phyloP scores from a whole-genome alignment of 2,329 filamentous ascomycete species.

The Verticillium longisporum region DNA sequence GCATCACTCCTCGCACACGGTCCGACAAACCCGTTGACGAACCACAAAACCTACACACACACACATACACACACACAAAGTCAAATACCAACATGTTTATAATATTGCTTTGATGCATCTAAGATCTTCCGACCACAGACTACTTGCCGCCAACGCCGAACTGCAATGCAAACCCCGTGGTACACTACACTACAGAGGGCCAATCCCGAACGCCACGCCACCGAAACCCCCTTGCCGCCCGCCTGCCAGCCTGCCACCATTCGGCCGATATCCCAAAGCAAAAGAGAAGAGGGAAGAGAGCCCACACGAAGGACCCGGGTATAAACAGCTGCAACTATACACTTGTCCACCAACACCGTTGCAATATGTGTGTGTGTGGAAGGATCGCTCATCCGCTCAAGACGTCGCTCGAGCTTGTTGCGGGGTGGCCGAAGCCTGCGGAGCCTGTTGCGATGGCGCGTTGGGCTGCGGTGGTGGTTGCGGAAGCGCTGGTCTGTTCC shows the following conservation, averaged over 20 bases:
- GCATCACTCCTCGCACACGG: too few species aligned
- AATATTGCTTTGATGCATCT: slow-evolving; percentile 1
- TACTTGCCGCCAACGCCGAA: background rate
- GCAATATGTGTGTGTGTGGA: background rate
- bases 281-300: background rate
- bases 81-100: background rate
- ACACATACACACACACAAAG: background rate
- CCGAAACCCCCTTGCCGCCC: background rate
- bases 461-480: slow-evolving; percentile 11
- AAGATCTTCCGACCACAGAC: background rate
- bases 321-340: slow-evolving; percentile 2
- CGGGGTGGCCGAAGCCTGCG: background rate
- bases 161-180: background rate
- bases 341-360: background rate
- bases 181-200: background rate
- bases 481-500: slow-evolving; percentile 13
- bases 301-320: background rate
- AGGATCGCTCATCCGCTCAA: background rate
- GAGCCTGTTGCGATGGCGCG: slow-evolving; percentile 14
- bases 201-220: slow-evolving; percentile 3
- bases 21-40: background rate
- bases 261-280: background rate
- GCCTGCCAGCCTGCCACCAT: background rate
- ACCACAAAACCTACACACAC: background rate
- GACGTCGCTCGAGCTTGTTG: background rate